phyloP scores from a whole-genome alignment of 345 rosid species.

The Gossypium anomalum region DNA sequence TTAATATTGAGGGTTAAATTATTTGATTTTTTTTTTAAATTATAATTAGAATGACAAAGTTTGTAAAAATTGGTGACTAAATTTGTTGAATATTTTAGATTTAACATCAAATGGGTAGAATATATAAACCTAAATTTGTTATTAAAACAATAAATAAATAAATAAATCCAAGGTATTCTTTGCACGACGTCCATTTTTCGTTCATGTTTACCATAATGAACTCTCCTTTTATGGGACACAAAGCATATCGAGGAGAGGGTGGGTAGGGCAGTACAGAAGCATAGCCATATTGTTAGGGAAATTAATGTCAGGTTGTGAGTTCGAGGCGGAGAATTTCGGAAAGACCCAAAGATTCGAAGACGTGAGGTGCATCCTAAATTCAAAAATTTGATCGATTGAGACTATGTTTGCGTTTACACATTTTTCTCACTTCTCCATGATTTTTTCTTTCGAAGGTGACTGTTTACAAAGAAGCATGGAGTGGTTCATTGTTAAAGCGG shows the following conservation, averaged over 20 bases:
- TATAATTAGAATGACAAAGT: no score
- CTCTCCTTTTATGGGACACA: conserved; percentile 21
- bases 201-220: neutral
- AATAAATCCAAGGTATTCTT: no score
- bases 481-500: neutral
- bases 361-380: conserved; percentile 56
- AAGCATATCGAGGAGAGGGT: conserved; percentile 77
- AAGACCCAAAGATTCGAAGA: conserved; percentile 80
- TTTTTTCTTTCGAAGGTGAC: conserved; percentile 48
- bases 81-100: no score
- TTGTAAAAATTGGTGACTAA: no score
- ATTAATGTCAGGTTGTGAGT: conserved; percentile 80
- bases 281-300: conserved; percentile 60
- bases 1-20: no score
- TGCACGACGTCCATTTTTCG: neutral
- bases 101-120: no score
- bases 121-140: no score
- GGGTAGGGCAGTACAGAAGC: conserved; percentile 79
- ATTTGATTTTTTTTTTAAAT: no score
- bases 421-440: neutral
- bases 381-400: neutral
- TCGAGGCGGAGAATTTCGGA: conserved; percentile 72
- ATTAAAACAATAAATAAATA: no score
- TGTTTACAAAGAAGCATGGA: conserved; percentile 72
- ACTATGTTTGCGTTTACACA: neutral